Percentiles rank a stretch among this genome's conserved stretches.
Conservation (phyloP, 768 basidiomycete species). For the Lactarius indigo region DNA sequence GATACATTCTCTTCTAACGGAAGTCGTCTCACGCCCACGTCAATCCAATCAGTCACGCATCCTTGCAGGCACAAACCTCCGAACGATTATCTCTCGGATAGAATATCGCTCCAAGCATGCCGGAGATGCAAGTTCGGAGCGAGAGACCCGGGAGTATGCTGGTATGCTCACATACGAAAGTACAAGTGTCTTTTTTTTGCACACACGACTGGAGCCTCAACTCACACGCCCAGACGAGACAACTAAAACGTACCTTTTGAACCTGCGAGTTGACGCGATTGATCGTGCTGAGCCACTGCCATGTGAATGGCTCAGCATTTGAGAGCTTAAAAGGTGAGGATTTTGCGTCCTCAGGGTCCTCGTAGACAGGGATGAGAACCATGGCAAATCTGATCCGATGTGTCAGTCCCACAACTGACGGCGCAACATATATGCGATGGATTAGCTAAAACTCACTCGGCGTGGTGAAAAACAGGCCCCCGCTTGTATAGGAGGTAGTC, state of each 20-base stretch:
- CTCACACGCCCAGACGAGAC: neutral
- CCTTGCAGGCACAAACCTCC: constrained; percentile 86
- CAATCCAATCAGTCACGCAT: constrained; percentile 71
- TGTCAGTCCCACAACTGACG: neutral
- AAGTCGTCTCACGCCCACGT: neutral
- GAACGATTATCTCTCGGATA: constrained; percentile 77
- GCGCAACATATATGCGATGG: neutral
- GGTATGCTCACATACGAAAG: constrained; percentile 93
- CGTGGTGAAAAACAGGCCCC: constrained; percentile 93
- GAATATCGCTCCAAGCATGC: constrained; percentile 74
- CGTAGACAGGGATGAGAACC: constrained; percentile 87
- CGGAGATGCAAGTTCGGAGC: constrained; percentile 58
- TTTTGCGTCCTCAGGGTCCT: constrained; percentile 69
- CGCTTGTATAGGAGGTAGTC: constrained; percentile 93
- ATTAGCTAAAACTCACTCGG: constrained; percentile 64
- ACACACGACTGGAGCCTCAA: neutral
- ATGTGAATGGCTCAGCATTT: constrained; percentile 71
- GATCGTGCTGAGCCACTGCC: constrained; percentile 96
- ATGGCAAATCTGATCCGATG: constrained; percentile 68
- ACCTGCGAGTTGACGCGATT: constrained; percentile 97
- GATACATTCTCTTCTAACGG: neutral
- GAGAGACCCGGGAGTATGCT: constrained; percentile 53
- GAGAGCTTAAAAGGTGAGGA: constrained; percentile 61
- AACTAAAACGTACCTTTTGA: constrained; percentile 65
- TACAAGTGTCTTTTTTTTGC: constrained; percentile 84